Percentiles rank a stretch among this genome's conserved stretches.
Evolutionary conservation across 441 rosid genomes (phyloP).

Genomic region (Corymbia calophylla): DNA sequence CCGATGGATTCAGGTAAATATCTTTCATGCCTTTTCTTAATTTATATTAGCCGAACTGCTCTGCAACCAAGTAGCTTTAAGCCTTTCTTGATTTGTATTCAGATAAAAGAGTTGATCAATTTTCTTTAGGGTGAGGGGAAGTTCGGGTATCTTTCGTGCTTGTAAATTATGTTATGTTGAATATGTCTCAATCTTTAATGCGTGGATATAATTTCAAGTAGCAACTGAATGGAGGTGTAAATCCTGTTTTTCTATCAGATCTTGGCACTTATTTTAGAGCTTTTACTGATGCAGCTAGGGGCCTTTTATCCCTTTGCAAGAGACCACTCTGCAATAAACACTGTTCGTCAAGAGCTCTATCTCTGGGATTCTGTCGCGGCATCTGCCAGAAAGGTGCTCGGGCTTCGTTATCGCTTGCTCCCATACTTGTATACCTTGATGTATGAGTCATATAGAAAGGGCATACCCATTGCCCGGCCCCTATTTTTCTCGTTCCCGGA

Average conservation of each 20-base stretch:
- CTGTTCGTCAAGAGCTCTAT: neutral
- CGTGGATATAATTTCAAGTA: neutral
- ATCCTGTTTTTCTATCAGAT: neutral
- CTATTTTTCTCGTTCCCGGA: neutral
- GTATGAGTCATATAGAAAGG: neutral
- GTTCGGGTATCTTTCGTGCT: neutral
- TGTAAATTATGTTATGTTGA: neutral
- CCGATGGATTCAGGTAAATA: neutral
- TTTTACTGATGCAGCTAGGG: neutral
- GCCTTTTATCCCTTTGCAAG: conserved; percentile 4
- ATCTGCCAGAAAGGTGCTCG: neutral
- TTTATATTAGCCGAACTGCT: neutral
- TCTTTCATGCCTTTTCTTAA: neutral
- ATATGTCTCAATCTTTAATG: neutral
- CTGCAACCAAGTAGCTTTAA: neutral
- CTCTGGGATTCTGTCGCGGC: neutral
- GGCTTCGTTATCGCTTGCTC: neutral
- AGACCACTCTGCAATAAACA: neutral
- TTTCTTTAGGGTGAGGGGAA: neutral
- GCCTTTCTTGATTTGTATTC: neutral
- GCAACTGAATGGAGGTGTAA: neutral
- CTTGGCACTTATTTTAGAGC: neutral
- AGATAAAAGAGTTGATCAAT: neutral
- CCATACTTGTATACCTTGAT: conserved; percentile 1
- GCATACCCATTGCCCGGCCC: neutral